Conservation (phyloP, 805 yeast species). For the Clavispora santaluciae region DNA sequence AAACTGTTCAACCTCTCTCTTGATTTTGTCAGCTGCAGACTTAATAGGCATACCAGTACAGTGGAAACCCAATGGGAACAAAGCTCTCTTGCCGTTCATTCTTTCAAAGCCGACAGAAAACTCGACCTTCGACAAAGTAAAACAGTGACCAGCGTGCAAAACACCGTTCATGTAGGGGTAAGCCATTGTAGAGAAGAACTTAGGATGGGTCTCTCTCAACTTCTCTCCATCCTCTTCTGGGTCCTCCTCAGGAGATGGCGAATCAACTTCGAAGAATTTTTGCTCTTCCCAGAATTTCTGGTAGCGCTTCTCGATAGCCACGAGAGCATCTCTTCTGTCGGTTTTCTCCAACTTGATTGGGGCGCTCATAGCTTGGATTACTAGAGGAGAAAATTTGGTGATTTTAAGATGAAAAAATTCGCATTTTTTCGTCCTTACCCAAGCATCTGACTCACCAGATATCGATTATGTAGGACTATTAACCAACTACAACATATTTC, state of each 20-base stretch:
- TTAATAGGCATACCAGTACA: slow-evolving; percentile 99
- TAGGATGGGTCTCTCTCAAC: slow-evolving; percentile 75
- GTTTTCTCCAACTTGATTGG: slow-evolving; percentile 55
- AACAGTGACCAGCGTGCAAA: slow-evolving; percentile 94
- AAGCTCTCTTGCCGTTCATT: slow-evolving; percentile 86
- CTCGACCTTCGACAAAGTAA: slow-evolving; percentile 91
- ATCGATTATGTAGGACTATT: too few relatives aligned
- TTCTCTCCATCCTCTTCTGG: slow-evolving; percentile 51
- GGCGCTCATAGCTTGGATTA: slow-evolving; percentile 31
- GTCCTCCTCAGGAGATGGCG: slow-evolving; percentile 70
- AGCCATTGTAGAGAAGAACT: slow-evolving; percentile 90
- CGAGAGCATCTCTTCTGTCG: slow-evolving; percentile 89
- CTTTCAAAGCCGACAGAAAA: slow-evolving; percentile 91
- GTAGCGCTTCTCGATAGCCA: slow-evolving; percentile 82
- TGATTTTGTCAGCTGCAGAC: slow-evolving; percentile 92
- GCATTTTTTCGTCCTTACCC: background rate
- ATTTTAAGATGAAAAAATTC: slow-evolving; percentile 1
- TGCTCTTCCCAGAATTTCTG: slow-evolving; percentile 86
- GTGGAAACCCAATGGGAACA: slow-evolving; percentile 96
- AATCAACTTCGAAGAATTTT: slow-evolving; percentile 79
- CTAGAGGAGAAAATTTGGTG: background rate
- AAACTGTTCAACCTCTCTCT: slow-evolving; percentile 86
- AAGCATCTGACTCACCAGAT: background rate
- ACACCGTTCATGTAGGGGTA: slow-evolving; percentile 99
- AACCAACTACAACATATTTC: too few relatives aligned